Base-by-base conservation (phyloP, 768 basidiomycete genomes). In the Leccinum variicolor region DNA sequence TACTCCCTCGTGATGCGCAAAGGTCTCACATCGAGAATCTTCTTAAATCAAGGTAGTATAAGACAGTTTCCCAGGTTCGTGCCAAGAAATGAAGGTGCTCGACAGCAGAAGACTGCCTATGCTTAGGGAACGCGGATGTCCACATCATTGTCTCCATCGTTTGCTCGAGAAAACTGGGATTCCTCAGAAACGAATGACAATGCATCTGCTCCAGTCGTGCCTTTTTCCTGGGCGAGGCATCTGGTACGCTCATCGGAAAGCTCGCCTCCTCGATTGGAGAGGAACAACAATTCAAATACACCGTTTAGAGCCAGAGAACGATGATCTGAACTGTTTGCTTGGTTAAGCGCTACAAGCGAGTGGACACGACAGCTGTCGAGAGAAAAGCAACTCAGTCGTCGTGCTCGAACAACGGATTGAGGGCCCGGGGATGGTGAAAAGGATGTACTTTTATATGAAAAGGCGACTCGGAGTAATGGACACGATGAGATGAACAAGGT, bases 1-100 rank as follows among this genome's bases (percentile, higher is more conserved):
- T 51, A 91, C 88, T 6, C 36, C 91, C 90, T 0, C 93, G 93
- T 74, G 89, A 89, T 65, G 83, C 76, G 1, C 91, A 93, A 66
- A 74, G 87, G 15, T 77, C 66, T 53, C 56, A 63, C 14, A 80
- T 93, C 65, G 89, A 92, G 69, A 64, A 68, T 1, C 63, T 59
- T 6, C 81, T 93, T 69, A 78, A 83, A 63, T 39, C 50, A 1
- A 72, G 68, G 15, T 73, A 72, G 0, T 87, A 84, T 69, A 79
- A 39, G 81, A 90, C 66, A 54, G 82, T 82, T 31, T 91, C 65
- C 89, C 90, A 84, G 90, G 90, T 89, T 57, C 21, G 70, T 61
- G 33, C n/a, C 21, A 15, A 47, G 60, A 15, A 54, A 11, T 29
- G 39, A 25, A 25, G 3, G 25, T 54, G 58, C 13, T 51, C 56